These are phyloP conservation scores for Rhodotorula taiwanensis DNA, from an alignment of 768 basidiomycete species.

Conservation along the genomic window DNA sequence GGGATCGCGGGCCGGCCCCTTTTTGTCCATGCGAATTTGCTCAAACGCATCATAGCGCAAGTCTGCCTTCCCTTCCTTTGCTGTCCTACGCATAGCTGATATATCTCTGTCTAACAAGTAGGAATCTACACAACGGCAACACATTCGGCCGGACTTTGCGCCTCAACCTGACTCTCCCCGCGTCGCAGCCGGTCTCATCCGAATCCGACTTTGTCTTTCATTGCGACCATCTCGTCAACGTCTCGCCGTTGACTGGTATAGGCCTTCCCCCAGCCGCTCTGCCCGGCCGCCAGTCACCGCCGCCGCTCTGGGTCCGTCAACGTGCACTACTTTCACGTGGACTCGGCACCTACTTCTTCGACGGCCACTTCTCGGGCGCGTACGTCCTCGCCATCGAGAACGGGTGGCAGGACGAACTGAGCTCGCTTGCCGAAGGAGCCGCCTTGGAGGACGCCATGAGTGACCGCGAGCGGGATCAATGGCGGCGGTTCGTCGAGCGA, in stretches of 20 bases:
- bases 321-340: slow-evolving; percentile 10
- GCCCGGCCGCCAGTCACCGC: no score
- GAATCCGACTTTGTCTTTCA: slow-evolving; percentile 2
- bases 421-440: no score
- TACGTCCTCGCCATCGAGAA: slow-evolving; percentile 26
- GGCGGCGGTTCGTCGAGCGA: not conserved
- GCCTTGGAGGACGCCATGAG: not conserved
- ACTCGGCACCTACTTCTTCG: slow-evolving; percentile 13
- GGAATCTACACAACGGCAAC: slow-evolving; percentile 36
- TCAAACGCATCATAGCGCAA: slow-evolving; percentile 43
- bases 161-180: not conserved
- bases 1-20: not conserved
- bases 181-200: slow-evolving; percentile 2
- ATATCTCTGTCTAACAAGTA: not conserved
- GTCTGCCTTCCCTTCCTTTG: not conserved
- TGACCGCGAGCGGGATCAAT: not conserved
- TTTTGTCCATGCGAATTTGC: slow-evolving; percentile 48
- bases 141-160: slow-evolving; percentile 40
- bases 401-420: slow-evolving; percentile 11
- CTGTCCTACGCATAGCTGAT: not conserved
- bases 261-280: slow-evolving; percentile 30
- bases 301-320: not conserved
- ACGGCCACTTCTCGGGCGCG: not conserved
- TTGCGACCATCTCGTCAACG: slow-evolving; percentile 43
- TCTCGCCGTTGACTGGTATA: slow-evolving; percentile 38